phyloP scores from a whole-genome alignment of 441 rosid genomes.

The Aquilaria agallochum region DNA sequence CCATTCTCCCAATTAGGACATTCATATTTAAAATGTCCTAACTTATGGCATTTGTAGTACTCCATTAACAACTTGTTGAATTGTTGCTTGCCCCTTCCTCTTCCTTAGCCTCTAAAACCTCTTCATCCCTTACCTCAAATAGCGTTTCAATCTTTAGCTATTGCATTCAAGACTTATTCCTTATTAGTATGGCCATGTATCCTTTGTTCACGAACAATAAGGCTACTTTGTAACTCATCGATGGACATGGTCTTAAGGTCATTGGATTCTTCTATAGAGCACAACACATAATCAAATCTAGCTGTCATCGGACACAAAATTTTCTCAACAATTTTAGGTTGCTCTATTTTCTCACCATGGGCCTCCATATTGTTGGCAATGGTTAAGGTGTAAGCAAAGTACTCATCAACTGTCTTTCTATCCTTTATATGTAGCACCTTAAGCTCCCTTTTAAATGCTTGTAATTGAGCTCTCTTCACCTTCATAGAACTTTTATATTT shows the following conservation, averaged over 20 bases:
- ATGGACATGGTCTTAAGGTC: too few species aligned
- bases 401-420: neutral
- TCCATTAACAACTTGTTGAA: neutral
- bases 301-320: neutral
- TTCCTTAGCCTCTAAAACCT: constrained; percentile 15
- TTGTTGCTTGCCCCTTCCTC: neutral
- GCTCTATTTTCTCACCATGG: constrained; percentile 1
- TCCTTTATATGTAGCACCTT: constrained; percentile 6
- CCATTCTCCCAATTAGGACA: constrained; percentile 4
- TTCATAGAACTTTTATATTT: too few species aligned
- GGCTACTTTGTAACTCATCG: too few species aligned
- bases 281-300: too few species aligned
- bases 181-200: too few species aligned
- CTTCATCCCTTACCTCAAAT: constrained; percentile 3
- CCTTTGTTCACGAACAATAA: too few species aligned
- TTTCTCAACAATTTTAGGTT: neutral
- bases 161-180: too few species aligned
- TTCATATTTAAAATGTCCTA: neutral
- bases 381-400: neutral
- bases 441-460: neutral
- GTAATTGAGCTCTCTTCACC: too few species aligned
- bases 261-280: neutral
- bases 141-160: neutral
- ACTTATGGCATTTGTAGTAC: constrained; percentile 14
- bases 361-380: constrained; percentile 17